These are phyloP conservation scores for Parasarocladium wereldwijsianum DNA, from an alignment of 2,329 filamentous ascomycete species.

Conservation along the genomic window DNA sequence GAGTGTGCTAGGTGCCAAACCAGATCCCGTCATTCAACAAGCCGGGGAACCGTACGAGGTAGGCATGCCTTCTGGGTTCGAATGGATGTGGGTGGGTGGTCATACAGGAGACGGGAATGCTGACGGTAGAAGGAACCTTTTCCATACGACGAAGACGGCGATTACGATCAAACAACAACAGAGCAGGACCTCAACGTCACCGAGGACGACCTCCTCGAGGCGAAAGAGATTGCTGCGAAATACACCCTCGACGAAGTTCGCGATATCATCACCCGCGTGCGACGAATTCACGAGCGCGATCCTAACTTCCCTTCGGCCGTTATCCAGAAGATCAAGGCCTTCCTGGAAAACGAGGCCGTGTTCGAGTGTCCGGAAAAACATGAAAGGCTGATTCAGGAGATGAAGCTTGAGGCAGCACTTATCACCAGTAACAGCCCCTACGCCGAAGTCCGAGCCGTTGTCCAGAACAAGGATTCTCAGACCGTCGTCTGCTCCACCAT, in stretches of 20 bases:
- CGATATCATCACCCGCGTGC: slow-evolving; percentile 25
- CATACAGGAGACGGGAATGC: too few relatives aligned
- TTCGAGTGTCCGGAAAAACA: slow-evolving; percentile 30
- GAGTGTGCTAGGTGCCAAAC: too few relatives aligned
- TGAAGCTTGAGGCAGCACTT: slow-evolving; percentile 39
- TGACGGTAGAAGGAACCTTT: slow-evolving; percentile 20
- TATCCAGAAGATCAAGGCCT: slow-evolving; percentile 24
- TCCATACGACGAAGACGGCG: slow-evolving; percentile 23
- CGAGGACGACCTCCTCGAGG: slow-evolving; percentile 29
- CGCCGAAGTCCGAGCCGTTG: slow-evolving; percentile 39
- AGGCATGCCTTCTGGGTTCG: too few relatives aligned
- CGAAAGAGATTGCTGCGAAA: slow-evolving; percentile 26
- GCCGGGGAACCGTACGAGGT: too few relatives aligned
- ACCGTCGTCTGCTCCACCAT: slow-evolving; percentile 36
- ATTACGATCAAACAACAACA: slow-evolving; percentile 15
- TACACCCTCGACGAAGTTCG: slow-evolving; percentile 27
- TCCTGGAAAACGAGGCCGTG: slow-evolving; percentile 28
- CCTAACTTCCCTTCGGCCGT: slow-evolving; percentile 26
- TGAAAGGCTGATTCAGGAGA: slow-evolving; percentile 32
- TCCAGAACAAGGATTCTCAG: slow-evolving; percentile 39
- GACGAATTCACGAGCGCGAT: slow-evolving; percentile 25
- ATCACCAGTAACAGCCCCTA: slow-evolving; percentile 42
- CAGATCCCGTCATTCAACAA: too few relatives aligned
- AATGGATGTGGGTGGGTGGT: too few relatives aligned
- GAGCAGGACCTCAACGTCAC: slow-evolving; percentile 29